Conservation (phyloP, 176 grass and related monocot species). For the Zoysia japonica region DNA sequence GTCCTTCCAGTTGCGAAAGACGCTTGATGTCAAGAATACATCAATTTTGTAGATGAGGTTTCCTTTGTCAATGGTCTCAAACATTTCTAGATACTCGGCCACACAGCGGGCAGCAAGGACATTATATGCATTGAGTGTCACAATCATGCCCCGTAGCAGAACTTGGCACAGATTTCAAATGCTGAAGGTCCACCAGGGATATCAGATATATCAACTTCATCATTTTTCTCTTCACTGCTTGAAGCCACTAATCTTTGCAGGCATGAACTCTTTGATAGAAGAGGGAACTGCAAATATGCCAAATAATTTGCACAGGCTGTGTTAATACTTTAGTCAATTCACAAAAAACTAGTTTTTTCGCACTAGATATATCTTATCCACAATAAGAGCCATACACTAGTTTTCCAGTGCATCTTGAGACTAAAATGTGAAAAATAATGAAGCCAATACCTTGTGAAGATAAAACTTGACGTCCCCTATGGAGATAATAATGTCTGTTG, state of each 20-base stretch:
- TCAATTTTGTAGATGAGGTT: constrained; percentile 99
- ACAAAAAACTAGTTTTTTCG: constrained; percentile 6
- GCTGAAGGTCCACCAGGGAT: constrained; percentile 90
- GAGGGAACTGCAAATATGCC: constrained; percentile 91
- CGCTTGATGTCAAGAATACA: constrained; percentile 81
- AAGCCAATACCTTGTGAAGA: constrained; percentile 88
- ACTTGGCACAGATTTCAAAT: constrained; percentile 98
- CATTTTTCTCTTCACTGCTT: constrained; percentile 58
- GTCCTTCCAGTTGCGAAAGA: constrained; percentile 94
- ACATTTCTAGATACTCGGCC: constrained; percentile 96
- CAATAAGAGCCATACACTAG: neutral
- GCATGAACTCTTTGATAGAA: constrained; percentile 88
- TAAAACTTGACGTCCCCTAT: constrained; percentile 87
- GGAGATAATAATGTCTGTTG: constrained; percentile 82
- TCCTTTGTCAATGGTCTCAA: constrained; percentile 88
- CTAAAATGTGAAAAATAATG: constrained; percentile 16
- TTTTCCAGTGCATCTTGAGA: constrained; percentile 14
- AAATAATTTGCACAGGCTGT: constrained; percentile 26
- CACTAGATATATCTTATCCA: constrained; percentile 3
- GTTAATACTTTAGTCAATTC: neutral
- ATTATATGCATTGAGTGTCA: constrained; percentile 97
- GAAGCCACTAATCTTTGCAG: constrained; percentile 83
- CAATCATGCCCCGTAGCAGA: constrained; percentile 93
- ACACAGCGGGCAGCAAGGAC: constrained; percentile 80
- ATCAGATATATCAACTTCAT: constrained; percentile 80